Conservation (phyloP, 1,284 basidiomycete species). For the Sanguinoderma infundibulare region DNA sequence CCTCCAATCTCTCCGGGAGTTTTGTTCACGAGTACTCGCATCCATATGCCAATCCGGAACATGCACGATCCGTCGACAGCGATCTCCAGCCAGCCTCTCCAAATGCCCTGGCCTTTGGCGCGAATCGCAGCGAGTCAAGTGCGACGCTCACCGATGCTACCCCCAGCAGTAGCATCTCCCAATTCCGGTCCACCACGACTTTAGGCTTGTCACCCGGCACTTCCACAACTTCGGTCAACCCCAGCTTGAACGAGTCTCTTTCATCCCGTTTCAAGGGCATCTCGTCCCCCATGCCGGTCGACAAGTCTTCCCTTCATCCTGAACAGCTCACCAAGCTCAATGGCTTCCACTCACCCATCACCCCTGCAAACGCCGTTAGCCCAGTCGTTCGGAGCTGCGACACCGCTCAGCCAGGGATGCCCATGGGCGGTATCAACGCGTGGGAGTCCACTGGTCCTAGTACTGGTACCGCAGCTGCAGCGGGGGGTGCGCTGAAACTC, state of each 20-base stretch:
- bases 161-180: constrained; percentile 40
- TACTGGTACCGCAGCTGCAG: constrained; percentile 19
- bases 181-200: constrained; percentile 44
- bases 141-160: constrained; percentile 58
- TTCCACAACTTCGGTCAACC: constrained; percentile 49
- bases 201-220: constrained; percentile 50
- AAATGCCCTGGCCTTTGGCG: constrained; percentile 25
- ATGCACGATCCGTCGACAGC: constrained; percentile 40
- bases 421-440: constrained; percentile 39
- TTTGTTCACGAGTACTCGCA: constrained; percentile 43
- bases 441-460: constrained; percentile 51
- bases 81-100: constrained; percentile 41
- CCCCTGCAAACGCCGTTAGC: constrained; percentile 7
- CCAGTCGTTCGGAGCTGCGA: constrained; percentile 35
- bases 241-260: constrained; percentile 36
- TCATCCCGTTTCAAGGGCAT: constrained; percentile 33
- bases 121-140: constrained; percentile 51
- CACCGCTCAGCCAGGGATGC: constrained; percentile 36
- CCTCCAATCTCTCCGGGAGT: constrained; percentile 26
- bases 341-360: constrained; percentile 13
- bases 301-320: constrained; percentile 27
- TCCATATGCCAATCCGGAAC: constrained; percentile 79
- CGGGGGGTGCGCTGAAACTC: constrained; percentile 54
- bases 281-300: constrained; percentile 37
- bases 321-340: constrained; percentile 21